Percentiles rank a stretch among this genome's conserved stretches.
Conservation (phyloP, 768 basidiomycete genomes). For the Rubroboletus pulcherrimus region DNA sequence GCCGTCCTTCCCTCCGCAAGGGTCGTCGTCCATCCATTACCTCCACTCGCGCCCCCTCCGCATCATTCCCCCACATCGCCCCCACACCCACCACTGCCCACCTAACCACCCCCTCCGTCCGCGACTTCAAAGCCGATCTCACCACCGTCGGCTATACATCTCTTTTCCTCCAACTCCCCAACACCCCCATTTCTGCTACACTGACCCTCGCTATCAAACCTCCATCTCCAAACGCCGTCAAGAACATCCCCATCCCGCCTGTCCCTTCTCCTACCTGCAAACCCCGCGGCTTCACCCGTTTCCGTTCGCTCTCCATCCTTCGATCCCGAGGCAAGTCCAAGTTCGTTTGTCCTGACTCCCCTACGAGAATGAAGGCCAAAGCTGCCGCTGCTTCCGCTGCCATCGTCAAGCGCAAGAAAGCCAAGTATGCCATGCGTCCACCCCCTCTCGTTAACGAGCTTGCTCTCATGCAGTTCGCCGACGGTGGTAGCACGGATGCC, state of each 20-base stretch:
- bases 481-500: slow-evolving; percentile 57
- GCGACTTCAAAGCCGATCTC: slow-evolving; percentile 51
- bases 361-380: slow-evolving; percentile 23
- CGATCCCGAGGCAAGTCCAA: slow-evolving; percentile 39
- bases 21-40: slow-evolving; percentile 35
- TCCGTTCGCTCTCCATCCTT: slow-evolving; percentile 52
- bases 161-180: slow-evolving; percentile 57
- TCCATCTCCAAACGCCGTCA: not conserved
- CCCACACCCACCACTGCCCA: slow-evolving; percentile 39
- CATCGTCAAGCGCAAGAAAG: slow-evolving; percentile 49
- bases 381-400: slow-evolving; percentile 23
- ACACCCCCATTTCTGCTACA: slow-evolving; percentile 38
- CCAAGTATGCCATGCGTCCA: slow-evolving; percentile 43
- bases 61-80: slow-evolving; percentile 44
- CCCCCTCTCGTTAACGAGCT: slow-evolving; percentile 62
- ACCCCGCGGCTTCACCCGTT: slow-evolving; percentile 37
- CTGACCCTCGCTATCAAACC: slow-evolving; percentile 10
- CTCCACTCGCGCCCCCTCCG: slow-evolving; percentile 39
- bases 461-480: slow-evolving; percentile 64
- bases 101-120: slow-evolving; percentile 38
- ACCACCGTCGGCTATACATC: slow-evolving; percentile 62
- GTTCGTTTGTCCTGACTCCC: slow-evolving; percentile 27
- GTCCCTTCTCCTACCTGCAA: slow-evolving; percentile 11
- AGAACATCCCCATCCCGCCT: slow-evolving; percentile 20
- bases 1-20: slow-evolving; percentile 31